Conservation (phyloP, 352 stramenopile genomes). For the Stephanocyclus meneghinianus region DNA sequence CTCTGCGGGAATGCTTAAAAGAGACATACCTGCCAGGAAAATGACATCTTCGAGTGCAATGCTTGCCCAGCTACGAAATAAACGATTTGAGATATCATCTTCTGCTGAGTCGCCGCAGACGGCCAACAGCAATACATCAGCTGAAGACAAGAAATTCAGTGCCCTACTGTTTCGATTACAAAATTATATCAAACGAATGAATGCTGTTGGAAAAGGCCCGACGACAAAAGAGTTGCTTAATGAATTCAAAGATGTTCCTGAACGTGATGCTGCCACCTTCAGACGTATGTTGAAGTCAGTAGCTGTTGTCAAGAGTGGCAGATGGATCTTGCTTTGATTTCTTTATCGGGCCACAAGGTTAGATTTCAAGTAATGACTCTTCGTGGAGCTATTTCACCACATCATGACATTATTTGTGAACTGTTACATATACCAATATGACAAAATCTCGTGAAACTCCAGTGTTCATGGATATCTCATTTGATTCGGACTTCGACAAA, state of each 20-base stretch:
- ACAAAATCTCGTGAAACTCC: too few relatives aligned
- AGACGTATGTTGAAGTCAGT: slow-evolving; percentile 70
- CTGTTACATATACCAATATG: not conserved
- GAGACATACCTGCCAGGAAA: not conserved
- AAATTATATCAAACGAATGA: slow-evolving; percentile 81
- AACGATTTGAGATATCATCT: slow-evolving; percentile 50
- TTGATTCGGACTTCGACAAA: too few relatives aligned
- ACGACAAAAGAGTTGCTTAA: slow-evolving; percentile 89
- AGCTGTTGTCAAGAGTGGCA: slow-evolving; percentile 59
- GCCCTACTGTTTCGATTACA: slow-evolving; percentile 80
- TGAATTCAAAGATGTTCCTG: slow-evolving; percentile 86
- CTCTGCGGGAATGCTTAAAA: not conserved
- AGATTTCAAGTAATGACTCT: not conserved
- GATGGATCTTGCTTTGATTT: slow-evolving; percentile 51
- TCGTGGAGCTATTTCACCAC: not conserved
- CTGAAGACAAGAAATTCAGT: slow-evolving; percentile 52
- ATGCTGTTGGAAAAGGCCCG: slow-evolving; percentile 66
- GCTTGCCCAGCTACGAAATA: slow-evolving; percentile 63
- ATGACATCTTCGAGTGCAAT: slow-evolving; percentile 47
- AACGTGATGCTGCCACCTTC: slow-evolving; percentile 80
- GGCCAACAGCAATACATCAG: slow-evolving; percentile 52
- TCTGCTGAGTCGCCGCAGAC: slow-evolving; percentile 17
- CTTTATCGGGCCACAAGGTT: not conserved
- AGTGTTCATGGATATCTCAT: not conserved
- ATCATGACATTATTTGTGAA: not conserved